Evolutionary conservation across 2,329 filamentous ascomycete genomes (phyloP), one percentile per base, ranked within the genome.

Genomic region (Colletotrichum lindemuthianum): DNA sequence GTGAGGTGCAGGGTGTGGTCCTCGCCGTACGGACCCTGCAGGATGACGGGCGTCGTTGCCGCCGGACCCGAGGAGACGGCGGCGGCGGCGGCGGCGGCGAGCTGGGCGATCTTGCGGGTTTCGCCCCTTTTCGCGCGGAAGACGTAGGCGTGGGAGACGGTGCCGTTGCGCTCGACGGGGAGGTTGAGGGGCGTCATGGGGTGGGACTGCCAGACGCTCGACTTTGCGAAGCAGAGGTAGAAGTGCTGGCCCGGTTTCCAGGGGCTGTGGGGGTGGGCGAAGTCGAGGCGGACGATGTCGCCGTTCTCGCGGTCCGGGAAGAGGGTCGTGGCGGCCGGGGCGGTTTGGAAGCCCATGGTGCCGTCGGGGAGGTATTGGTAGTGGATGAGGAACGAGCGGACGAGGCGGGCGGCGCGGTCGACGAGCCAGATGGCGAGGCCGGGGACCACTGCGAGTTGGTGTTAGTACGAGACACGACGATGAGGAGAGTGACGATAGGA

Each of bases 191-290:
- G 86, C 0, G 89, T 92, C 71, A 92, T 90, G 0, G 90, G 90
- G 70, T 92, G 90, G 0, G 87, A 88, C 74, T 92, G 89, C 88
- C 89, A 92, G 69, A 92, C 83, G 69, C 83, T 89, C 37, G 86
- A 79, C 65, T 88, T 84, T 0, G 87, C 80, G 70, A 92, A 92
- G 73, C 85, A 90, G 13, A 92, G 78, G 70, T 87, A 92, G 73
- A 90, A 92, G 71, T 92, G 90, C 74, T 92, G 87, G 9, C 90
- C 90, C 11, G 90, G 78, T 11, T 80, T 77, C 89, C 90, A 92
- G 0, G 84, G 73, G 34, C 83, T 81, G 55, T 90, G 87, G 2
- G 81, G 73, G 67, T 90, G 87, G 1, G 84, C 76, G 64, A 92
- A 87, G 58, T 92, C 89, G 4, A 93, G 76, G 1, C 90, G 82